A percentile compares a stretch with the other conserved stretches of the same genome.
Conservation (phyloP, 768 basidiomycete species). For the Vararia minispora region DNA sequence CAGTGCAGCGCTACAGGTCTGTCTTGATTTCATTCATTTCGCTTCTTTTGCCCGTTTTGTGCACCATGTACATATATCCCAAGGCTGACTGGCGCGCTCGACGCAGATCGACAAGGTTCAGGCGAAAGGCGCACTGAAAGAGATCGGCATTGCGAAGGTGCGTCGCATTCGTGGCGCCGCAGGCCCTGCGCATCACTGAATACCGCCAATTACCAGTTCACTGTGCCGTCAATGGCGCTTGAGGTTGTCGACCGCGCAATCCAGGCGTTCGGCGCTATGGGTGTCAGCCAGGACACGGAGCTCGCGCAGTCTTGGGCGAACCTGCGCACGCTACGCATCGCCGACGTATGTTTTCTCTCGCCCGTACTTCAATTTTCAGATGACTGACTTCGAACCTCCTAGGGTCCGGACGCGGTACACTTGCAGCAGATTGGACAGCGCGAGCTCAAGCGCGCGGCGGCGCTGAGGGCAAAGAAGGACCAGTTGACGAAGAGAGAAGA, state of each 20-base stretch:
- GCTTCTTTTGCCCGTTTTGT: neutral
- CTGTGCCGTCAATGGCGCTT: conserved; percentile 86
- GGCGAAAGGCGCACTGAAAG: conserved; percentile 92
- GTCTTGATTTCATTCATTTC: conserved; percentile 2
- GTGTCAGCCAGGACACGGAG: conserved; percentile 80
- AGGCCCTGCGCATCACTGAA: neutral
- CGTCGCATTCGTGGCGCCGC: conserved; percentile 10
- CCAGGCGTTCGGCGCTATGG: conserved; percentile 94
- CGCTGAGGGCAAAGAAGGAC: conserved; percentile 41
- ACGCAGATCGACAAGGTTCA: conserved; percentile 82
- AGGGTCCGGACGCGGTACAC: conserved; percentile 86
- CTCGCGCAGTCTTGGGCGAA: conserved; percentile 71
- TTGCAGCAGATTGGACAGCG: conserved; percentile 90
- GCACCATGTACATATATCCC: no score
- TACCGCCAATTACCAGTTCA: conserved; percentile 44
- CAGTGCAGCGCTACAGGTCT: conserved; percentile 79
- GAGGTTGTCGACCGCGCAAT: conserved; percentile 90
- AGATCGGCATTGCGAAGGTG: conserved; percentile 96
- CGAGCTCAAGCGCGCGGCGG: conserved; percentile 72
- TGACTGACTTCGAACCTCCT: conserved; percentile 9
- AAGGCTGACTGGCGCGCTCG: neutral
- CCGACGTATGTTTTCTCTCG: conserved; percentile 47
- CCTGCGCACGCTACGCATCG: conserved; percentile 78
- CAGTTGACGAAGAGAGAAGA: conserved; percentile 51
- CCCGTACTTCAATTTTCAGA: neutral